Base-by-base conservation (phyloP, 768 basidiomycete genomes). In the Boletus pseudo-olivaceus region DNA sequence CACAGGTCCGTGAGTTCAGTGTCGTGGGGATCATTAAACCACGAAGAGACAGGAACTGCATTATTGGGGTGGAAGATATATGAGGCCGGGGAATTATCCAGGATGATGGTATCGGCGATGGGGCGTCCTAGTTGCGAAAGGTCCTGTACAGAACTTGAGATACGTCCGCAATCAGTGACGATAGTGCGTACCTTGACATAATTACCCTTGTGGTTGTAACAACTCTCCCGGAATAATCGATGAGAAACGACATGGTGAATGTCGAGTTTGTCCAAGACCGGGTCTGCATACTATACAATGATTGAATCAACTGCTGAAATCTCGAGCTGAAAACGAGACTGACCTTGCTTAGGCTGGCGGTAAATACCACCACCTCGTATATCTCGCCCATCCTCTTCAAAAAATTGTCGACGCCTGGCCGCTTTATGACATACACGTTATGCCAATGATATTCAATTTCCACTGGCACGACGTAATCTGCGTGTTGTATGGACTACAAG, bases 1-100 rank as follows among this genome's bases (percentile, higher is more conserved):
- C 94, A 86, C 48, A 98, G 77, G 72, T 98, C 96, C 38, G 92
- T 97, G 59, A 99, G 80, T 70, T 98, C 96, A 44, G 95, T 96
- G 68, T 98, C 96, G 65, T 98, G 96, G 10, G 95, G 95, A 73
- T 94, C 94, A 71, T 98, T 98, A 78, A 99, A 99, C 97, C 97
- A 99, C 53, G 92, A 94, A 40, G 96, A 98, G 56, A 99, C 95
- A 12, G 97, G 97, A 5, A 98, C 96, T 37, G 97, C 97, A 69
- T 98, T 98, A 76, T 97, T 95, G 15, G 94, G 94, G 68, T 99
- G 96, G 81, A 99, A 99, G 56, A 98, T 96, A 73, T 98, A 99
- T 12, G 93, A 97, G 12, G 97, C 97, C 15, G 97, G 97, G 27
- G 96, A 98, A 72, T 98, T 99, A 75, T 98, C 97, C 63, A 99